Percentiles rank a stretch among this genome's conserved stretches.
Conservation (phyloP, 495 filamentous ascomycete genomes). For the Penicillium simplicissimum region DNA sequence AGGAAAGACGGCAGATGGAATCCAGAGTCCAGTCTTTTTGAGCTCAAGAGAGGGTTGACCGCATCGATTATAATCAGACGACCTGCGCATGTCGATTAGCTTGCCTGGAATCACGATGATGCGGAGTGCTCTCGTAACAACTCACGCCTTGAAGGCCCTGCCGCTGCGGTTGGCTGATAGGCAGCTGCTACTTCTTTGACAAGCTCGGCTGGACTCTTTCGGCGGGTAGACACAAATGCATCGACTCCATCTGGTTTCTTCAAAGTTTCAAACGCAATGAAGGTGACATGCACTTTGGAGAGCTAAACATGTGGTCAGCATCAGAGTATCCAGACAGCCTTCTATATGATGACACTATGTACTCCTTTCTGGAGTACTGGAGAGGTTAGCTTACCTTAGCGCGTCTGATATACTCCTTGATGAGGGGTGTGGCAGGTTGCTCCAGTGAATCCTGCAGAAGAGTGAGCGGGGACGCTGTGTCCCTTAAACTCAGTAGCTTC, state of each 20-base stretch:
- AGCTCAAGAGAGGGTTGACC: constrained; percentile 42
- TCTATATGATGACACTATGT: neutral
- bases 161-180: constrained; percentile 29
- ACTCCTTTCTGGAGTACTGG: neutral
- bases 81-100: constrained; percentile 25
- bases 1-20: constrained; percentile 44
- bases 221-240: constrained; percentile 62
- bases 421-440: constrained; percentile 70
- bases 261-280: constrained; percentile 74
- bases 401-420: constrained; percentile 71
- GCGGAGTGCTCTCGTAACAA: neutral
- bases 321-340: constrained; percentile 5
- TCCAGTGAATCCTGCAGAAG: constrained; percentile 82
- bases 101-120: neutral
- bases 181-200: constrained; percentile 45
- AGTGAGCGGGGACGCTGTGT: constrained; percentile 82
- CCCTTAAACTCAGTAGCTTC: constrained; percentile 74
- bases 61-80: constrained; percentile 49
- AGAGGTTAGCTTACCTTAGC: constrained; percentile 58
- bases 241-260: constrained; percentile 58
- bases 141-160: constrained; percentile 38
- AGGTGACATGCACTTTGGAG: constrained; percentile 64
- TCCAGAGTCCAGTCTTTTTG: constrained; percentile 26
- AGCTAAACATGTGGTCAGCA: constrained; percentile 33
- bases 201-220: constrained; percentile 63